Evolutionary conservation across 148 eudicot genomes (phyloP).

Genomic region (Cornus controversa): DNA sequence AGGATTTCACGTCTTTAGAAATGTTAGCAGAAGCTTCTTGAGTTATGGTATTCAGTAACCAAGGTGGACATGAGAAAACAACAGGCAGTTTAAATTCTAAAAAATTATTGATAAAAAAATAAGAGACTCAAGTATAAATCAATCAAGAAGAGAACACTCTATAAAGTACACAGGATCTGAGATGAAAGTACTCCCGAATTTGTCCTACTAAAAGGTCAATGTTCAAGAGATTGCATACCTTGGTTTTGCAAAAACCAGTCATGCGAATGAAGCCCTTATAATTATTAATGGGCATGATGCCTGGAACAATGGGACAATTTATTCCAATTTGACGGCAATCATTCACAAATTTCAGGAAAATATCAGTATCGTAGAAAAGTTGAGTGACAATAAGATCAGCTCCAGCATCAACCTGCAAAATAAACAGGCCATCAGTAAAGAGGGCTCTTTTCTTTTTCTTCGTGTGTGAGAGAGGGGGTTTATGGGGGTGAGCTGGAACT

Average conservation of each 20-base stretch:
- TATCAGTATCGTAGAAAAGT: conserved; percentile 90
- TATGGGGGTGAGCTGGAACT: too few relatives aligned
- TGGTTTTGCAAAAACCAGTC: conserved; percentile 98
- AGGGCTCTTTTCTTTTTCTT: background rate
- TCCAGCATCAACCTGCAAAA: conserved; percentile 93
- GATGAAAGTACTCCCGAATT: background rate
- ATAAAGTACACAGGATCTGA: background rate
- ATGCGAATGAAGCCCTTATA: conserved; percentile 87
- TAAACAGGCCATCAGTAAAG: conserved; percentile 10
- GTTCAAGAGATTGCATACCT: conserved; percentile 45
- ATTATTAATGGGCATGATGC: conserved; percentile 98
- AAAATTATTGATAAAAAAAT: background rate
- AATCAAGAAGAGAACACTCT: background rate
- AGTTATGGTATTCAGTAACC: background rate
- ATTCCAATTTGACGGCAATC: conserved; percentile 96
- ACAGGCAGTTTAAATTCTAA: background rate
- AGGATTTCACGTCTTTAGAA: background rate
- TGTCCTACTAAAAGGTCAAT: background rate
- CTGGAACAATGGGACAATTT: conserved; percentile 92
- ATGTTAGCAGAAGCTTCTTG: background rate
- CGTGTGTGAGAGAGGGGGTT: background rate
- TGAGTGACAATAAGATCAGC: conserved; percentile 93
- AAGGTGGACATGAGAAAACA: background rate
- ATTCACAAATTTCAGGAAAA: conserved; percentile 81
- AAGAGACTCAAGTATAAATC: background rate